phyloP scores from a whole-genome alignment of 805 yeast species.

The Cyberlindnera veronae region DNA sequence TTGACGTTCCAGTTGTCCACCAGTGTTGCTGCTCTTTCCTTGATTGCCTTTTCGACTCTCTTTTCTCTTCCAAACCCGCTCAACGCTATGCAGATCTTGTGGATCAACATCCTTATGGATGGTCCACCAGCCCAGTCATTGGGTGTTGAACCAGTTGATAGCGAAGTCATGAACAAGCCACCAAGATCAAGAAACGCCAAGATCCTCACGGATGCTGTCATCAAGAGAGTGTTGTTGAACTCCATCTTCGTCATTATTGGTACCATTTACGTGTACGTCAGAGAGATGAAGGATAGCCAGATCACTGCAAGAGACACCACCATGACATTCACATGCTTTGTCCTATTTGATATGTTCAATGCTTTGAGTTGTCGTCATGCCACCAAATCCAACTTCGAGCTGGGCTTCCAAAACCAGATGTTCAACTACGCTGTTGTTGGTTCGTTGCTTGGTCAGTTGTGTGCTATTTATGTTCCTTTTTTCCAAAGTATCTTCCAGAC shows the following conservation, averaged over 20 bases:
- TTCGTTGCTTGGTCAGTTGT: constrained; percentile 83
- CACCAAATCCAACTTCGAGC: constrained; percentile 74
- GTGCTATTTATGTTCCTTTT: constrained; percentile 91
- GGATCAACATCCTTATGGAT: constrained; percentile 98
- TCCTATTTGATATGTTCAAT: constrained; percentile 93
- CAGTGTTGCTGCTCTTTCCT: constrained; percentile 88
- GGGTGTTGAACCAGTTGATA: constrained; percentile 97
- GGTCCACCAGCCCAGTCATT: constrained; percentile 98
- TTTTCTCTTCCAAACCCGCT: constrained; percentile 89
- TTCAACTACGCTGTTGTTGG: constrained; percentile 91
- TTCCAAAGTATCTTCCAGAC: constrained; percentile 93
- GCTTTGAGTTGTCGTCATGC: constrained; percentile 92
- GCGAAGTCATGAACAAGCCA: constrained; percentile 93
- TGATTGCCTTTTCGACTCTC: constrained; percentile 83
- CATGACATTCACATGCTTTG: constrained; percentile 98
- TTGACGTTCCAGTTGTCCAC: constrained; percentile 95
- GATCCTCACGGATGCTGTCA: constrained; percentile 67
- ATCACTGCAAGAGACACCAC: constrained; percentile 96
- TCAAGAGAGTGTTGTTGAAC: constrained; percentile 71
- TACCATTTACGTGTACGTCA: constrained; percentile 79
- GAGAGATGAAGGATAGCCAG: constrained; percentile 79
- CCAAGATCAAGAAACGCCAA: constrained; percentile 87
- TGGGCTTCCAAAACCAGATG: constrained; percentile 83
- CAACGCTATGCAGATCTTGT: constrained; percentile 96
- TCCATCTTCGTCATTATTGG: constrained; percentile 79